Evolutionary conservation across 2,329 filamentous ascomycete genomes (phyloP).

Genomic region (Epicoccum sorghinum): DNA sequence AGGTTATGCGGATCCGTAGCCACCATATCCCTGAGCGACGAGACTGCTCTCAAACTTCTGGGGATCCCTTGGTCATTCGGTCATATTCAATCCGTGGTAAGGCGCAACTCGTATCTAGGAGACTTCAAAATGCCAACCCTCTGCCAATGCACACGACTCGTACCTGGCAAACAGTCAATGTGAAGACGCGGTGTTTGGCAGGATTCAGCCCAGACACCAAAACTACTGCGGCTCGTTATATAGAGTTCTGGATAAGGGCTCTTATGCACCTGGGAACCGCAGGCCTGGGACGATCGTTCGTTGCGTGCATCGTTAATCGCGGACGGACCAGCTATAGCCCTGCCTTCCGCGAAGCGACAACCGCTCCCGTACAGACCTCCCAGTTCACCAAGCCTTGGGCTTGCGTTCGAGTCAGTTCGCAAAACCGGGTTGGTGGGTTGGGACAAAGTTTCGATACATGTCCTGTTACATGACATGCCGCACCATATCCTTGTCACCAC

Average conservation of each 20-base stretch:
- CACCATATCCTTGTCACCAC: constrained; percentile 10
- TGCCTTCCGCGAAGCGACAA: constrained; percentile 1
- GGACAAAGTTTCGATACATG: constrained; percentile 14
- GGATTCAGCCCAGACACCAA: not conserved
- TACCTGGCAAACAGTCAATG: too few relatives aligned
- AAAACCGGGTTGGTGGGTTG: constrained; percentile 10
- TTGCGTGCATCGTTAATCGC: not conserved
- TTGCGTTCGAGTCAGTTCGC: constrained; percentile 2
- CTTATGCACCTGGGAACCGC: constrained; percentile 5
- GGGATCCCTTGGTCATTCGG: too few relatives aligned
- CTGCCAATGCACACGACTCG: too few relatives aligned
- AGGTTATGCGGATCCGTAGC: too few relatives aligned
- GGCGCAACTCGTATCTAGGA: too few relatives aligned
- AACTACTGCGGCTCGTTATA: not conserved
- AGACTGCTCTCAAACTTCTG: too few relatives aligned
- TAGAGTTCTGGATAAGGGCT: not conserved
- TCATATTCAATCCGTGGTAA: too few relatives aligned
- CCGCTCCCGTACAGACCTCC: not conserved
- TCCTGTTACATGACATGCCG: constrained; percentile 12
- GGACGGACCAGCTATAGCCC: constrained; percentile 3
- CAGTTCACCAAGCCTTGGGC: constrained; percentile 7
- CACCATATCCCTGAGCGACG: too few relatives aligned
- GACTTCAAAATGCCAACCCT: too few relatives aligned
- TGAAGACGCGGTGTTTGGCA: too few relatives aligned
- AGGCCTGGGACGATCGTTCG: constrained; percentile 14